phyloP scores from a whole-genome alignment of 805 yeast species.

The Schwanniomyces pseudopolymorphus region DNA sequence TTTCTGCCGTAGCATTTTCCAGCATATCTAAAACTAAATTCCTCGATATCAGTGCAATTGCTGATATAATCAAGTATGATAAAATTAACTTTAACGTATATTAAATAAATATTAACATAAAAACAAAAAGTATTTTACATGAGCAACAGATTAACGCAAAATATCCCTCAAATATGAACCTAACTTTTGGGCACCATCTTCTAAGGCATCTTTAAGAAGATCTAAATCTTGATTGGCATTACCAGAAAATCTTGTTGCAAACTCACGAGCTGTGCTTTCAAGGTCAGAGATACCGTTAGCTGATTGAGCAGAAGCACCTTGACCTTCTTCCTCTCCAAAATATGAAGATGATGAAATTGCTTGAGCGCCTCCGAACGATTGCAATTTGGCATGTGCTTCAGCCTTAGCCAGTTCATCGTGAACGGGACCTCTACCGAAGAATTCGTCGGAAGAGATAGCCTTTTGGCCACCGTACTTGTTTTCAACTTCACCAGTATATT shows the following conservation, averaged over 20 bases:
- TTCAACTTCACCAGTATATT: constrained; percentile 73
- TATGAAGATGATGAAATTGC: constrained; percentile 90
- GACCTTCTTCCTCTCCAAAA: constrained; percentile 79
- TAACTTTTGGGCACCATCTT: constrained; percentile 88
- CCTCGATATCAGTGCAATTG: no score
- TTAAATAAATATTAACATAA: neutral
- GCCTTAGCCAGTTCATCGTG: constrained; percentile 74
- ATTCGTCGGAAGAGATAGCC: constrained; percentile 94
- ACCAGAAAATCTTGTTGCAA: constrained; percentile 67
- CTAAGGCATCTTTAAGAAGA: constrained; percentile 86
- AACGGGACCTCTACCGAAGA: constrained; percentile 79
- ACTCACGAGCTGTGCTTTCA: constrained; percentile 58
- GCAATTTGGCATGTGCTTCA: constrained; percentile 82
- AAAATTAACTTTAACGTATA: no score
- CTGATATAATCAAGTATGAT: no score
- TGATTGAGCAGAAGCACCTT: constrained; percentile 18
- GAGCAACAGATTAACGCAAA: constrained; percentile 40
- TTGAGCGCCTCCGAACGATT: constrained; percentile 79
- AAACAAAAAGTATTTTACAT: neutral
- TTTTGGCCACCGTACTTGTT: constrained; percentile 83
- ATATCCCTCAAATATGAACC: constrained; percentile 86
- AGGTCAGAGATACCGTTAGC: constrained; percentile 42
- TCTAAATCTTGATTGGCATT: constrained; percentile 88
- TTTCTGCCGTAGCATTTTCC: no score
- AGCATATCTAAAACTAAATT: no score